Evolutionary conservation across 768 basidiomycete species (phyloP).

Genomic region (Trametes sanguinea): DNA sequence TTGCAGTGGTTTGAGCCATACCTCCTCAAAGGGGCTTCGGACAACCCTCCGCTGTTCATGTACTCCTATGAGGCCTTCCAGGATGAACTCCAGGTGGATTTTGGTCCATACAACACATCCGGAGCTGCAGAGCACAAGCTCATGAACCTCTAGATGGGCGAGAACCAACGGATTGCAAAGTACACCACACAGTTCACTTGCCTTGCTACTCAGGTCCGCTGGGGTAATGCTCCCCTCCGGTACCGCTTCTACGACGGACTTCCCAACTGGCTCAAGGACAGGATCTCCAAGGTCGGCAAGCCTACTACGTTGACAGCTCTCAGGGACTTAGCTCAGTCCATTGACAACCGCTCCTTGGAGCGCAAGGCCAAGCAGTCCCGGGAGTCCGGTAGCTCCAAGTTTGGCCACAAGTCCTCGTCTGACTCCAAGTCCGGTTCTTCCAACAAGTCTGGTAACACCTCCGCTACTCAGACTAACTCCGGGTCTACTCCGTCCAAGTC

Average conservation of each 20-base stretch:
- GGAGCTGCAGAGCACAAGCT: neutral
- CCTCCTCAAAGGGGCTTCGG: too few relatives aligned
- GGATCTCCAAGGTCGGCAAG: conserved; percentile 11
- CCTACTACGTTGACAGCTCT: neutral
- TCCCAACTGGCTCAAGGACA: conserved; percentile 17
- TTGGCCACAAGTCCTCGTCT: neutral
- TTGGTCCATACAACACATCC: neutral
- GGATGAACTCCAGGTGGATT: neutral
- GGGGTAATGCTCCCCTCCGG: conserved; percentile 16
- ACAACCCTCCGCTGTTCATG: neutral
- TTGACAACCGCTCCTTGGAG: conserved; percentile 23
- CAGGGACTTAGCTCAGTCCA: neutral
- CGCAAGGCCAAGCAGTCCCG: neutral
- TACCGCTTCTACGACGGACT: conserved; percentile 21
- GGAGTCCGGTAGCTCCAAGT: neutral
- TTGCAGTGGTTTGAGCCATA: too few relatives aligned
- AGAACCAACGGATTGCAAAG: conserved; percentile 6
- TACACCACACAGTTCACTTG: conserved; percentile 6
- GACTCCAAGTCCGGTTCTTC: neutral
- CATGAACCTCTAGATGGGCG: neutral
- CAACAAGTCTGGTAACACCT: neutral
- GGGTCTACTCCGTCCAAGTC: too few relatives aligned
- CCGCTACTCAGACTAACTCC: too few relatives aligned
- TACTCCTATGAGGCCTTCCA: neutral
- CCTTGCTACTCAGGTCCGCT: neutral